Evolutionary conservation across 2,329 filamentous ascomycete genomes (phyloP).

Genomic region (Decorospora gaudefroyi): DNA sequence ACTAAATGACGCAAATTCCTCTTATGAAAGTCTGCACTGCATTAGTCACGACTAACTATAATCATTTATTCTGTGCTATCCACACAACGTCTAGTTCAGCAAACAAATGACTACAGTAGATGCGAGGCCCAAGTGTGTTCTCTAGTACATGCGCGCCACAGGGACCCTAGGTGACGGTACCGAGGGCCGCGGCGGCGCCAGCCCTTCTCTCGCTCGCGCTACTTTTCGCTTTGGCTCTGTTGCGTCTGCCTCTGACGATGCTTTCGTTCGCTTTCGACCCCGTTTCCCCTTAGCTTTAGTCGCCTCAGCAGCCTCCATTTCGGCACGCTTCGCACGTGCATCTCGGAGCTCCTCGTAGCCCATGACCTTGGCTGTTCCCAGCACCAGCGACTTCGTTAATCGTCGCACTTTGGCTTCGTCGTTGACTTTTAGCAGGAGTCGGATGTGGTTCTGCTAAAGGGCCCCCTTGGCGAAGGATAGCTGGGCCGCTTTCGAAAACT

Average conservation of each 20-base stretch:
- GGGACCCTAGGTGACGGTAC: background rate
- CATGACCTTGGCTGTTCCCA: slow-evolving; percentile 32
- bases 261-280: slow-evolving; percentile 1
- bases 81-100: too few relatives aligned
- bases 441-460: slow-evolving; percentile 16
- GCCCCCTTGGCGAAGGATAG: slow-evolving; percentile 21
- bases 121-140: too few relatives aligned
- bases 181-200: background rate
- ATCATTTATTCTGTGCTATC: too few relatives aligned
- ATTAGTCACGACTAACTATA: too few relatives aligned
- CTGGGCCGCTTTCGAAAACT: slow-evolving; percentile 29
- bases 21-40: too few relatives aligned
- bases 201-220: background rate
- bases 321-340: slow-evolving; percentile 26
- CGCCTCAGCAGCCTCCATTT: slow-evolving; percentile 25
- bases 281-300: slow-evolving; percentile 7
- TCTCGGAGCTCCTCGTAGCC: slow-evolving; percentile 29
- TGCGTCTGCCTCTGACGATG: background rate
- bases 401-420: slow-evolving; percentile 34
- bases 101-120: too few relatives aligned
- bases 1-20: too few relatives aligned
- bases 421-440: slow-evolving; percentile 34
- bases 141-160: slow-evolving; percentile 4
- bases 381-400: slow-evolving; percentile 27
- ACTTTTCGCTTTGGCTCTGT: background rate